Evolutionary conservation across 2,329 filamentous ascomycete genomes (phyloP).

Genomic region (Colletotrichum scovillei): DNA sequence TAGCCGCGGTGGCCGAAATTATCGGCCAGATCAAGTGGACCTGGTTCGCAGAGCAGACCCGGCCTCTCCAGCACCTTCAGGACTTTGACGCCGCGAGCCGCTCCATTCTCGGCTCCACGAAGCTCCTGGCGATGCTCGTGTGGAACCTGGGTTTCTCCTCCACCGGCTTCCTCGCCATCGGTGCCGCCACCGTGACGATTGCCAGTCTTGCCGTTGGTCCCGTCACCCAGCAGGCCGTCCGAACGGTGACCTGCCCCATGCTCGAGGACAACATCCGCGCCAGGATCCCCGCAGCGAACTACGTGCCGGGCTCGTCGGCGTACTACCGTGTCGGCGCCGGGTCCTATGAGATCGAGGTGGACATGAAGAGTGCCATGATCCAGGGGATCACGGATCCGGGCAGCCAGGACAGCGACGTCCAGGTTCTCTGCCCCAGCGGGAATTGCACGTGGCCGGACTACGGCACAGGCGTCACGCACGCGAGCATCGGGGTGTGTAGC

Average conservation of each 20-base stretch:
- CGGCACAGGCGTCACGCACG: conserved; percentile 26
- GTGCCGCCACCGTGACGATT: conserved; percentile 40
- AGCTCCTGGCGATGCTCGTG: conserved; percentile 35
- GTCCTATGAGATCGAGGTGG: conserved; percentile 39
- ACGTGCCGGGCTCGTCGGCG: conserved; percentile 35
- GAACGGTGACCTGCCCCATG: conserved; percentile 34
- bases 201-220: conserved; percentile 44
- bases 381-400: conserved; percentile 42
- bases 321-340: conserved; percentile 39
- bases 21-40: conserved; percentile 47
- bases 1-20: conserved; percentile 43
- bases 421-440: conserved; percentile 8
- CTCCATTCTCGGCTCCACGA: conserved; percentile 41
- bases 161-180: conserved; percentile 34
- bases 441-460: conserved; percentile 29
- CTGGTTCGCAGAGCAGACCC: conserved; percentile 43
- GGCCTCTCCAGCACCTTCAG: conserved; percentile 43
- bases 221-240: conserved; percentile 45
- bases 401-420: conserved; percentile 37
- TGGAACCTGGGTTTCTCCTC: conserved; percentile 26
- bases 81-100: conserved; percentile 46
- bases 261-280: neutral
- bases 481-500: conserved; percentile 28
- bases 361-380: conserved; percentile 46
- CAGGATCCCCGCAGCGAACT: conserved; percentile 12